Evolutionary conservation across 768 basidiomycete genomes (phyloP), one percentile per base, ranked within the genome.

Genomic region (Rhizopogon roseolus): DNA sequence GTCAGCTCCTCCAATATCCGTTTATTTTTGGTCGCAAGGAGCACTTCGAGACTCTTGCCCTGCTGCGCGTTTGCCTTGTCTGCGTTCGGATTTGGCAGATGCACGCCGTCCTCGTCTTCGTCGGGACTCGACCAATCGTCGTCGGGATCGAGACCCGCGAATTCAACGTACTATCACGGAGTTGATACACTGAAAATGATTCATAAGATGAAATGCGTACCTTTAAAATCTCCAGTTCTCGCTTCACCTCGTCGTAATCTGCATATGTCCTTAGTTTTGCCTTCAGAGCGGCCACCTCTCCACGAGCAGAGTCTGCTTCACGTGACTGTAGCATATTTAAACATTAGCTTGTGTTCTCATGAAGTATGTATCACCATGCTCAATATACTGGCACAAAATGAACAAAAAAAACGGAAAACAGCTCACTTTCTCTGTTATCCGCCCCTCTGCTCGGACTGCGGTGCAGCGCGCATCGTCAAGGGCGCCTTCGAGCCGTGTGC

Each of bases 171-270:
- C 97, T 98, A 60, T 32, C 13, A 34, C 40, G 54, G 38, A 11
- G 34, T 8, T 48, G 32, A 41, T 34, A 37, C 38, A 38, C 27
- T 29, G 46, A 28, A 25, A 41, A 49, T 29, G 19, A 41, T 7
- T 45, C 32, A 28, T 22, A 32, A 22, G 42, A 45, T 54, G 48
- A n/a, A 32, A 25, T 5, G 64, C 72, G 43, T 46, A 91, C 97
- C 84, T 99, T 98, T 92, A 98, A 91, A 59, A 99, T 98, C 64
- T 94, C 94, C 28, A 99, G 78, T 67, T 99, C 97, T 27, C 97
- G 86, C 74, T 98, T 98, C 64, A 98, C 85, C 72, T 98, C 95
- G 63, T 98, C 96, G 62, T 99, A 98, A 68, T 99, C 93, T 14
- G 68, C 68, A 56, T 87, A 90, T 58, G 81, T 82, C 62, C 81